A percentile compares a stretch with the other conserved stretches of the same genome.
phyloP scores from a whole-genome alignment of 305 asterid species.

The Salvia sclarea region DNA sequence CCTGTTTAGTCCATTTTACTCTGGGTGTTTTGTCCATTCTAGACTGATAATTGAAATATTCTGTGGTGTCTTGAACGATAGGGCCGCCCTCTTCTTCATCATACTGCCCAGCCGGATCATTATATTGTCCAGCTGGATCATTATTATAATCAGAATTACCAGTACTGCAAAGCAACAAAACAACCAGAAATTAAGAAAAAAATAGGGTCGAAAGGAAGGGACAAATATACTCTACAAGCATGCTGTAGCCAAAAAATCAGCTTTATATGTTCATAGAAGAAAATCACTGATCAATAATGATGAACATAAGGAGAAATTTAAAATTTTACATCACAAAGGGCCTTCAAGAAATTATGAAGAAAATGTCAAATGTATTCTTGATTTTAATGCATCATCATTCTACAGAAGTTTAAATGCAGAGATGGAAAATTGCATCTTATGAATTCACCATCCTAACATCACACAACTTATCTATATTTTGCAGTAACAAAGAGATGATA shows the following conservation, averaged over 20 bases:
- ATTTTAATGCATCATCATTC: not conserved
- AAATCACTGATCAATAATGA: not conserved
- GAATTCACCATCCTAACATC: not conserved
- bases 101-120: not conserved
- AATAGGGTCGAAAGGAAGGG: conserved; percentile 4
- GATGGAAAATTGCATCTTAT: not conserved
- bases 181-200: conserved; percentile 22
- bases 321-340: not conserved
- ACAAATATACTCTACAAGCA: conserved; percentile 12
- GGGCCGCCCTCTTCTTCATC: conserved; percentile 41
- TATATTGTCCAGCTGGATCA: not conserved
- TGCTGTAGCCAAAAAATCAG: not conserved
- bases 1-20: conserved; percentile 80
- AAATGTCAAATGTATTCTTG: not conserved
- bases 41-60: conserved; percentile 74
- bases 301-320: not conserved
- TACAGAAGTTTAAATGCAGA: conserved; percentile 9
- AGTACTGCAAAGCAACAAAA: conserved; percentile 47
- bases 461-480: not conserved
- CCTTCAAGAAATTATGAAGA: not conserved
- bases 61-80: conserved; percentile 43
- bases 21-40: conserved; percentile 70
- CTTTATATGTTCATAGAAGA: not conserved
- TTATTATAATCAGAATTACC: conserved; percentile 29
- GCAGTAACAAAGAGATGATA: conserved; percentile 3